phyloP scores from a whole-genome alignment of 805 yeast species.

The Saccharomycopsis javanensis region DNA sequence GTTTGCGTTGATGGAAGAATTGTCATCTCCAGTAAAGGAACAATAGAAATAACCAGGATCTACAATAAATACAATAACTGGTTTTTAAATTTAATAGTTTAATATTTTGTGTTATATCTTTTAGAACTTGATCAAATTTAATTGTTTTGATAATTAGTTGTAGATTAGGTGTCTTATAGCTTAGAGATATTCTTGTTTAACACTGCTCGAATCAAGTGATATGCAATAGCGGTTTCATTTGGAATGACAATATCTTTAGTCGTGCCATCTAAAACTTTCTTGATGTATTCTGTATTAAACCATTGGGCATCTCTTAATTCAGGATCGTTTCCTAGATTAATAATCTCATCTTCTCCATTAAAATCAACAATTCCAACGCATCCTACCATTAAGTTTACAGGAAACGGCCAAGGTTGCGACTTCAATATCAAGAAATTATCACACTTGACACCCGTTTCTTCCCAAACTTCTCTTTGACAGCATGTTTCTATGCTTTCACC shows the following conservation, averaged over 20 bases:
- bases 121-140: no score
- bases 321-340: slow-evolving; percentile 71
- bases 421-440: slow-evolving; percentile 47
- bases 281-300: slow-evolving; percentile 54
- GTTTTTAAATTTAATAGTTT: background rate
- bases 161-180: background rate
- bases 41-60: background rate
- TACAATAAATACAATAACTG: background rate
- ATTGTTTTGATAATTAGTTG: no score
- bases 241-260: slow-evolving; percentile 23
- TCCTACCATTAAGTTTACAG: slow-evolving; percentile 88
- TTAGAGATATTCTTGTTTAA: slow-evolving; percentile 9
- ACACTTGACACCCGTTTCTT: slow-evolving; percentile 80
- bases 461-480: slow-evolving; percentile 85
- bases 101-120: no score
- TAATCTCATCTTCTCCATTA: slow-evolving; percentile 52
- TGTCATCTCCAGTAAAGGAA: slow-evolving; percentile 18
- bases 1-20: slow-evolving; percentile 65
- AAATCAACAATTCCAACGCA: slow-evolving; percentile 73
- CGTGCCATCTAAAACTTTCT: slow-evolving; percentile 27
- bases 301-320: slow-evolving; percentile 82
- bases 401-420: slow-evolving; percentile 98
- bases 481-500: slow-evolving; percentile 87
- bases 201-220: slow-evolving; percentile 21
- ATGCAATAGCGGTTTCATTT: slow-evolving; percentile 26